A percentile compares a stretch with the other conserved stretches of the same genome.
phyloP scores from a whole-genome alignment of 2,329 filamentous ascomycete genomes.

The Fusarium nanum region DNA sequence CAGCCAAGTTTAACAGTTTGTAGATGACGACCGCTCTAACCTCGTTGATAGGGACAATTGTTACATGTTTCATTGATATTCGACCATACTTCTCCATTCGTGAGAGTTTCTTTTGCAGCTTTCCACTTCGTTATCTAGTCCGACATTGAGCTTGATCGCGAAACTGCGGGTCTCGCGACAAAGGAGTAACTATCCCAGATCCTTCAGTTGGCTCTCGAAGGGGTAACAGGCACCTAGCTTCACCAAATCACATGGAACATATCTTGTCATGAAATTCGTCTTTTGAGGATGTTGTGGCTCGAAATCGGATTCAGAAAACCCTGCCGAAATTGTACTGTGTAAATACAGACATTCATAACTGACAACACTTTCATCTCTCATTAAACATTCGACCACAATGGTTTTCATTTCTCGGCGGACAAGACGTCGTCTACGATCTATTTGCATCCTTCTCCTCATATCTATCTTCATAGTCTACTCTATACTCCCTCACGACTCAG shows the following conservation, averaged over 20 bases:
- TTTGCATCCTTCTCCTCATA: conserved; percentile 42
- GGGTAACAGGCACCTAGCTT: not conserved
- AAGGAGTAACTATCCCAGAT: conserved; percentile 12
- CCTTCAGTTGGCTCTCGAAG: conserved; percentile 3
- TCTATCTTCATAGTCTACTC: conserved; percentile 44
- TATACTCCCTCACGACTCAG: conserved; percentile 51
- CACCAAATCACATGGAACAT: not conserved
- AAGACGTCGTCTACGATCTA: conserved; percentile 46
- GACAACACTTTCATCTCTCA: conserved; percentile 3
- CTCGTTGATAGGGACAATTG: not conserved
- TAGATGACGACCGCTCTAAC: conserved; percentile 11
- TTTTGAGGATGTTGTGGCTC: conserved; percentile 19
- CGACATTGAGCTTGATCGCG: not conserved
- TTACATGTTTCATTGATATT: not conserved
- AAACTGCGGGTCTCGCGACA: conserved; percentile 11
- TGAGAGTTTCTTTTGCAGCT: not conserved
- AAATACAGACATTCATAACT: conserved; percentile 8
- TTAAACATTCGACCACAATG: conserved; percentile 22
- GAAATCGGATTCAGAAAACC: not conserved
- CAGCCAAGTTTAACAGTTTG: not conserved
- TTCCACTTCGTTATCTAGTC: not conserved
- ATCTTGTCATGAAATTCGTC: not conserved
- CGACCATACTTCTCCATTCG: not conserved
- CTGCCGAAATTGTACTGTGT: conserved; percentile 6
- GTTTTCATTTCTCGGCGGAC: conserved; percentile 44